Base-by-base conservation (phyloP, 345 rosid genomes). In the Luvunga scandens region DNA sequence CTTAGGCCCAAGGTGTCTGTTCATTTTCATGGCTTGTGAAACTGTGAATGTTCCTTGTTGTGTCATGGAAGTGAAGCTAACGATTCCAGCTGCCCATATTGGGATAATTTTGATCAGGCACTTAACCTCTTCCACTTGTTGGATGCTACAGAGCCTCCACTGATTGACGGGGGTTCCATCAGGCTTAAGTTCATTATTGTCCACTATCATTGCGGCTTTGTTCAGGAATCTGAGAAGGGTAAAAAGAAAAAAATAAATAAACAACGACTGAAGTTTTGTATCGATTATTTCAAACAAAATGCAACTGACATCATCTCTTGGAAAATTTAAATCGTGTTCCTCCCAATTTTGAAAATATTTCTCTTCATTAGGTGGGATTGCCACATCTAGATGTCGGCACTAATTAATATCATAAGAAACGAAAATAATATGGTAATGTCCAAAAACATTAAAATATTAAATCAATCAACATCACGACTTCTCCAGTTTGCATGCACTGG, bases 51-150 rank as follows among this genome's bases (percentile, higher is more conserved):
- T 85, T 39, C n/a, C 79, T 67, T 88, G 92, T 76, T 89, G 84
- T 50, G 60, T 19, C 33, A 89, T 75, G 80, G 92, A 42, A 22
- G 81, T 80, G 42, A 87, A 79, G 73, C 85, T 42, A 19, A 91
- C 71, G 22, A 90, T 83, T 62, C 85, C 90, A 0, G 94, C 71
- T 6, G 89, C 84, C 94, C 93, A 89, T 30, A 93, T 77, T 2
- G 95, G 94, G 8, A 84, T 9, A 21, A 90, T 71, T 80, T 80
- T 83, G 72, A 90, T 69, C 12, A 93, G 25, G 83, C 93, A 91
- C 80, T 93, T 93, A 25, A 88, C 77, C 55, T 91, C 95, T 81
- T 93, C 97, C 0, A 93, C 91, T 60, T 90, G 87, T 77, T 89
- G 92, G 61, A 93, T 38, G 75, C 91, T 91, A 86, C 90, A 82